Percentiles rank a stretch among this genome's conserved stretches.
These are phyloP conservation scores for Crithidia sp. DNA, from an alignment of 208 protist species.

Conservation along the genomic window DNA sequence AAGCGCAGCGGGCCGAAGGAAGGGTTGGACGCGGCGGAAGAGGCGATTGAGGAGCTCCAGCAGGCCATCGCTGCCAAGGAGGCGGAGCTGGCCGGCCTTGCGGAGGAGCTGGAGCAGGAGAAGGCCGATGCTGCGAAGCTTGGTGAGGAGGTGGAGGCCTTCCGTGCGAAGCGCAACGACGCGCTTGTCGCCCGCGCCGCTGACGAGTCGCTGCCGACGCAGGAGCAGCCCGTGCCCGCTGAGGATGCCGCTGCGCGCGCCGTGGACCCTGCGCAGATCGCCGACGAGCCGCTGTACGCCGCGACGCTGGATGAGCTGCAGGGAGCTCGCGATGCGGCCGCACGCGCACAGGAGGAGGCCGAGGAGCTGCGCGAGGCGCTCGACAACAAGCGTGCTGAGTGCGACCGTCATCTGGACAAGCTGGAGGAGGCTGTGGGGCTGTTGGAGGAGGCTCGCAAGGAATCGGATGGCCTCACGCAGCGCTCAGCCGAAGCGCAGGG, in stretches of 20 bases:
- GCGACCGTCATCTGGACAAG: constrained; percentile 10
- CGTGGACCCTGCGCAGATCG: constrained; percentile 17
- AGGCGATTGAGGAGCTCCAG: too few species aligned
- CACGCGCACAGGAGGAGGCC: not conserved
- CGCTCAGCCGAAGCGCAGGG: not conserved
- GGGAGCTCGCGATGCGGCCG: not conserved
- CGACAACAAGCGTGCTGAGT: constrained; percentile 10
- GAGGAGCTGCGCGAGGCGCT: constrained; percentile 5
- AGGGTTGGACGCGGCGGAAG: too few species aligned
- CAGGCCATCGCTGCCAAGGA: too few species aligned
- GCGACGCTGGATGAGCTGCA: constrained; percentile 30
- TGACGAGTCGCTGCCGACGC: constrained; percentile 34
- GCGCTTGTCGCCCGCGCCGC: constrained; percentile 35
- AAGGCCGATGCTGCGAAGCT: constrained; percentile 2
- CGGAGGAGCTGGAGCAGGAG: constrained; percentile 3
- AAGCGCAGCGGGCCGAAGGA: too few species aligned
- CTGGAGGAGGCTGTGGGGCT: constrained; percentile 33
- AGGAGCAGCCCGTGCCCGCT: constrained; percentile 15
- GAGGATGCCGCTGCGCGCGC: constrained; percentile 23
- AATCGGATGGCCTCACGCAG: not conserved
- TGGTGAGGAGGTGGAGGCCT: constrained; percentile 8
- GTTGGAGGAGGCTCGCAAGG: constrained; percentile 27
- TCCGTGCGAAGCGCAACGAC: constrained; percentile 37
- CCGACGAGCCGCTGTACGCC: constrained; percentile 25
- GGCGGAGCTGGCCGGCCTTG: constrained; percentile 13